Evolutionary conservation across 1,284 basidiomycete species (phyloP).

Genomic region (Ceratobasidium sp.): DNA sequence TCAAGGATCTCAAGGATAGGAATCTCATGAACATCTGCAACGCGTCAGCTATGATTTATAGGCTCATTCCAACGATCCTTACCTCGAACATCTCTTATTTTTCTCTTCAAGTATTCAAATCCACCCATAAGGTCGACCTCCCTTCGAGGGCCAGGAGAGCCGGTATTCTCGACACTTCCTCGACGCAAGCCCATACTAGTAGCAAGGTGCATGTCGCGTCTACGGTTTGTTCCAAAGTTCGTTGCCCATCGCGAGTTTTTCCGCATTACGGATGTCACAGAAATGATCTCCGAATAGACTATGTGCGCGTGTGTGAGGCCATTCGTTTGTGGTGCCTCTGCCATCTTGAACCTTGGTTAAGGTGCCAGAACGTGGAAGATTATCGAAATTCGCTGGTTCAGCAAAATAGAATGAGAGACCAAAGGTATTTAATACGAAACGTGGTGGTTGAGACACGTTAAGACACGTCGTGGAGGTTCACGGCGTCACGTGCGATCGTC

Average conservation of each 20-base stretch:
- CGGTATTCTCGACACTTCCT: slow-evolving; percentile 6
- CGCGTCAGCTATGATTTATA: background rate
- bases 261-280: slow-evolving; percentile 96
- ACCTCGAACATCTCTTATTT: slow-evolving; percentile 80
- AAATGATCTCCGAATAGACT: slow-evolving; percentile 86
- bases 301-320: slow-evolving; percentile 65
- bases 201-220: slow-evolving; percentile 70
- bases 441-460: slow-evolving; percentile 4
- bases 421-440: background rate
- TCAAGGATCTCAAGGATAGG: slow-evolving; percentile 72
- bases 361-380: background rate
- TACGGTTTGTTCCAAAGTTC: slow-evolving; percentile 54
- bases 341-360: background rate
- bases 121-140: slow-evolving; percentile 88
- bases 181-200: slow-evolving; percentile 75
- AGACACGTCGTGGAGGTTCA: background rate
- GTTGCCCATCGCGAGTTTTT: slow-evolving; percentile 95
- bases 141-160: slow-evolving; percentile 52
- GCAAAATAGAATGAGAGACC: background rate
- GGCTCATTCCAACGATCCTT: slow-evolving; percentile 48
- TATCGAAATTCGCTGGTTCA: background rate
- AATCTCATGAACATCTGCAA: slow-evolving; percentile 66
- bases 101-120: slow-evolving; percentile 86
- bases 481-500: slow-evolving; percentile 2
- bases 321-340: slow-evolving; percentile 10